A percentile compares a stretch with the other conserved stretches of the same genome.
phyloP scores from a whole-genome alignment of 2,329 filamentous ascomycete genomes.

The Huntiella savannae region DNA sequence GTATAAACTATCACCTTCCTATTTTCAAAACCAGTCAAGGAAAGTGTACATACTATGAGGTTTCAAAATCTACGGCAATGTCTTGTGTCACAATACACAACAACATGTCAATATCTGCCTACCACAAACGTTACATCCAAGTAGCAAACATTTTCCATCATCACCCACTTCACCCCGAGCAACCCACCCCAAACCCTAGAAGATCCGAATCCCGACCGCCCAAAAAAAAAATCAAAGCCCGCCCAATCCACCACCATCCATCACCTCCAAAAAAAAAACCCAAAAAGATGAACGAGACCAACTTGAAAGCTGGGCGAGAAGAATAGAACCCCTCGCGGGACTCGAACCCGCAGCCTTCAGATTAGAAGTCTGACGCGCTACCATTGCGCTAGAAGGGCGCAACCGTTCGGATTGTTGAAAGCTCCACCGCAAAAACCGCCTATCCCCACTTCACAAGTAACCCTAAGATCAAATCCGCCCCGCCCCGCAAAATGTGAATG shows the following conservation, averaged over 20 bases:
- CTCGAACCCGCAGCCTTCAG: conserved; percentile 12
- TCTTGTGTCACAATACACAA: not conserved
- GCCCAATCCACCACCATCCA: not conserved
- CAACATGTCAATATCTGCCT: not conserved
- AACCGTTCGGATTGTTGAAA: not conserved
- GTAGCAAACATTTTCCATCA: not conserved
- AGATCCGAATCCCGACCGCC: not conserved
- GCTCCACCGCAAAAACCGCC: not conserved
- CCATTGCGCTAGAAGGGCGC: conserved; percentile 12
- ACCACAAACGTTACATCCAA: not conserved
- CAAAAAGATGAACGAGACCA: not conserved
- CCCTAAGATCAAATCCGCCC: not conserved
- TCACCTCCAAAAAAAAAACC: not conserved
- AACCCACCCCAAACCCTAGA: not conserved
- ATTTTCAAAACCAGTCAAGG: not conserved
- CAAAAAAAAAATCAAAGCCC: not conserved
- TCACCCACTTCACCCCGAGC: not conserved
- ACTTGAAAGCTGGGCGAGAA: not conserved
- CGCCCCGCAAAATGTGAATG: not conserved
- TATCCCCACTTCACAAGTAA: not conserved
- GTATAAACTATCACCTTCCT: not conserved
- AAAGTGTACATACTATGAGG: not conserved
- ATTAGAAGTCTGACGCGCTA: conserved; percentile 13
- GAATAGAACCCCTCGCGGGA: conserved; percentile 11
- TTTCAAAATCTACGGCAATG: not conserved